Percentiles rank a stretch among this genome's conserved stretches.
Evolutionary conservation across 805 yeast species (phyloP).

Genomic region (Priceomyces melissophilus): DNA sequence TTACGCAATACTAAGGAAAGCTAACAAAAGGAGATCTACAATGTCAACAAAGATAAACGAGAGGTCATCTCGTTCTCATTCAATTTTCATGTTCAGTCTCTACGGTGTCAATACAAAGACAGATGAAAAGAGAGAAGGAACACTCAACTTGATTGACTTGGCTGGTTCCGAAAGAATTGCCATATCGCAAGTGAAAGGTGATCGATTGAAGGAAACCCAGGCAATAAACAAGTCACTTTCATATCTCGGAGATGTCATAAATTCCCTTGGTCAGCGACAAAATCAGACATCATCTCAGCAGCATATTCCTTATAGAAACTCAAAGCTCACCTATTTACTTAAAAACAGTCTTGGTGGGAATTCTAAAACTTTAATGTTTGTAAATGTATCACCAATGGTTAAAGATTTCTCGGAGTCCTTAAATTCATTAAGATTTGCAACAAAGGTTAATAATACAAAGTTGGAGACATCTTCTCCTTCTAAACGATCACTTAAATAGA

Average conservation of each 20-base stretch:
- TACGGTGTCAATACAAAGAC: conserved; percentile 51
- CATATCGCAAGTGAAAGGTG: conserved; percentile 75
- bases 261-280: conserved; percentile 49
- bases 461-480: conserved; percentile 5
- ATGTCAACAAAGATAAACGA: conserved; percentile 81
- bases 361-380: conserved; percentile 92
- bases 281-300: conserved; percentile 24
- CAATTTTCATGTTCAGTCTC: conserved; percentile 66
- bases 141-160: conserved; percentile 77
- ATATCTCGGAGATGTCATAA: conserved; percentile 85
- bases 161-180: conserved; percentile 92
- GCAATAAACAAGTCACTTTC: conserved; percentile 86
- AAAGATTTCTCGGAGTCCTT: conserved; percentile 71
- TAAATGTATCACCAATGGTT: conserved; percentile 69
- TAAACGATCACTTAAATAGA: not conserved
- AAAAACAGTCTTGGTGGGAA: conserved; percentile 82
- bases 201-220: conserved; percentile 79
- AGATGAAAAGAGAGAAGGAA: conserved; percentile 50
- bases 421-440: conserved; percentile 85
- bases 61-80: conserved; percentile 88
- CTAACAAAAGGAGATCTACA: conserved; percentile 63
- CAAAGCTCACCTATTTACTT: conserved; percentile 75
- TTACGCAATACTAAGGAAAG: conserved; percentile 45
- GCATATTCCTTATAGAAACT: conserved; percentile 68
- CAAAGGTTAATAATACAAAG: conserved; percentile 65